A percentile compares a stretch with the other conserved stretches of the same genome.
Evolutionary conservation across 139 green algal genomes (phyloP).

Genomic region (Trebouxia sp.): DNA sequence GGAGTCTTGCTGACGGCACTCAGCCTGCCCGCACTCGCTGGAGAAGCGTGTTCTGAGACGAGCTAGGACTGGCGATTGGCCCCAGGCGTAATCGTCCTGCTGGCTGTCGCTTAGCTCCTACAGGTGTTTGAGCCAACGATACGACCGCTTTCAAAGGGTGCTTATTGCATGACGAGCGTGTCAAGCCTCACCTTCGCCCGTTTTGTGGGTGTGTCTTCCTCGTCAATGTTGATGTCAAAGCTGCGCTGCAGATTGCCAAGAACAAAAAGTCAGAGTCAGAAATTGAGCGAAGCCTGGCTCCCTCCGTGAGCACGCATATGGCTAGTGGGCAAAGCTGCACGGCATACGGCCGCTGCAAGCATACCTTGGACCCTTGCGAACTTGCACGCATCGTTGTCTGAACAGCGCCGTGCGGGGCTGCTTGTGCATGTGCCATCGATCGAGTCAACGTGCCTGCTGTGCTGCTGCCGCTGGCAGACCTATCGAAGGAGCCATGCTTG

Average conservation of each 20-base stretch:
- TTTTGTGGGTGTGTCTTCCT: constrained; percentile 36
- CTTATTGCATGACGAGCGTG: background rate
- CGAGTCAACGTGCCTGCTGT: background rate
- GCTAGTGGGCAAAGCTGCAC: too few relatives aligned
- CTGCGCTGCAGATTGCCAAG: constrained; percentile 15
- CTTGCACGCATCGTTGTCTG: background rate
- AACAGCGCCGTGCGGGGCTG: background rate
- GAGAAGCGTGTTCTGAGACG: constrained; percentile 10
- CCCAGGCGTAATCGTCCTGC: constrained; percentile 13
- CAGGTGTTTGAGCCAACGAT: background rate
- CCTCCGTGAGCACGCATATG: background rate
- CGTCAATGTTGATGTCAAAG: constrained; percentile 17
- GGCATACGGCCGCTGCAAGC: too few relatives aligned
- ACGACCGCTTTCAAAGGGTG: too few relatives aligned
- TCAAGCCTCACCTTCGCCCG: constrained; percentile 10
- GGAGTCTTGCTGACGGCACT: background rate
- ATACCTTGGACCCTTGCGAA: constrained; percentile 7
- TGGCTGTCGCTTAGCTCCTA: constrained; percentile 22
- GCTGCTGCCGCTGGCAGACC: constrained; percentile 10
- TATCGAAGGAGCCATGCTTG: background rate
- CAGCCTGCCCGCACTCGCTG: constrained; percentile 11
- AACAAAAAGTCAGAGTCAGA: background rate
- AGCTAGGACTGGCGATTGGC: constrained; percentile 2
- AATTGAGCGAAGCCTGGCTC: background rate
- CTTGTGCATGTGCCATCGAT: background rate